Base-by-base conservation (phyloP, 2,329 filamentous ascomycete species). In the Lachnellula suecica region DNA sequence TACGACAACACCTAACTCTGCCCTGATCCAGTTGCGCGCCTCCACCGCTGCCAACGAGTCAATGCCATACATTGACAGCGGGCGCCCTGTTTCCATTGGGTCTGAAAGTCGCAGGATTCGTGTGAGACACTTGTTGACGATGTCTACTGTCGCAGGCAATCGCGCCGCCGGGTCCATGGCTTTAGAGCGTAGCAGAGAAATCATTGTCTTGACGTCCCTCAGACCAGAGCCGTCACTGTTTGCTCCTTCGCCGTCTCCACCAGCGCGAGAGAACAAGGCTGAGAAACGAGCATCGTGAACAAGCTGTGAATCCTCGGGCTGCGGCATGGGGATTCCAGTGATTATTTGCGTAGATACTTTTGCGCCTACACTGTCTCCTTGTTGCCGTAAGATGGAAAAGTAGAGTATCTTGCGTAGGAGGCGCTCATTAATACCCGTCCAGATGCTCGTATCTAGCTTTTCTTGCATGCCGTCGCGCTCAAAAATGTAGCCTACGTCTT, bases 11-110 rank as follows among this genome's bases (percentile, higher is more conserved):
- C 68, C 68, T n/a, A 72, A 71, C 54, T 72, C 71, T 41, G 67
- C 64, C 11, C 69, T 60, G 1, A 78, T 64, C 75, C 76, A 79
- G 56, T 73, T 78, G 9, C 78, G 70, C 4, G 79, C 65, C 11
- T 74, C 74, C 17, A 80, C 75, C 2, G 76, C 77, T 5, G 77
- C 72, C 11, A 81, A 69, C 0, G 76, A 79, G 65, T 81, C 78
- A 3, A 80, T 71, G 7, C 58, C 56, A 20, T 58, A 60, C 13
- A 48, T 38, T 15, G 43, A 23, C n/a, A 58, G 19, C 2, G 63
- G 59, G 23, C 64, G 63, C 1, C 54, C 61, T n/a, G 61, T 56
- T 13, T 63, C 56, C 23, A 70, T 59, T 2, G 59, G 49, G 17
- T 61, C 58, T 1, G 54, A 49, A 7, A 69, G 51, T 0, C 63